Conservation (phyloP, 83 land plant genomes). For the Diphasiastrum complanatum region DNA sequence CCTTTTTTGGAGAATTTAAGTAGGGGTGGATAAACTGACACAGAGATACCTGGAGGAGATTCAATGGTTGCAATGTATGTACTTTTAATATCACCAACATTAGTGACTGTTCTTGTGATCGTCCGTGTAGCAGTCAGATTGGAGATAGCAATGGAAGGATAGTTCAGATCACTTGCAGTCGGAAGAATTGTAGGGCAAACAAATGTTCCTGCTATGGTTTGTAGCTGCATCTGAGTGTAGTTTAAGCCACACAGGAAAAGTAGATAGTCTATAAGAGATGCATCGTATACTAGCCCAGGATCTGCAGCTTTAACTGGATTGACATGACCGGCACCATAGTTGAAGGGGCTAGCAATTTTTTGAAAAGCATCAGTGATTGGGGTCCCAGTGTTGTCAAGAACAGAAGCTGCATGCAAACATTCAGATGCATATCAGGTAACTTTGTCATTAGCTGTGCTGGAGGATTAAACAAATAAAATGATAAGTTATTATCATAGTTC, state of each 20-base stretch:
- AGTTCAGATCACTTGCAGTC: constrained; percentile 31
- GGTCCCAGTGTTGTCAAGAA: constrained; percentile 5
- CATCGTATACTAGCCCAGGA: constrained; percentile 10
- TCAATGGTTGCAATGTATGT: constrained; percentile 23
- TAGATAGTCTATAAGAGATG: constrained; percentile 3
- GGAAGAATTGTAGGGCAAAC: constrained; percentile 22
- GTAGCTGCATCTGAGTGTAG: background rate
- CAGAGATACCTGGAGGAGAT: constrained; percentile 28
- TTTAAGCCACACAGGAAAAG: constrained; percentile 3
- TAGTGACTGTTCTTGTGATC: constrained; percentile 36
- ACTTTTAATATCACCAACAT: constrained; percentile 36
- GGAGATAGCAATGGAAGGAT: constrained; percentile 52
- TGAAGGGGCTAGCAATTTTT: constrained; percentile 7
- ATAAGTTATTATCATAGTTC: too few relatives aligned
- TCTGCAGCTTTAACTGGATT: constrained; percentile 5
- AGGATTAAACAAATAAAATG: too few relatives aligned
- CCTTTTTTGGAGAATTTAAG: constrained; percentile 28
- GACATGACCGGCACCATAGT: constrained; percentile 7
- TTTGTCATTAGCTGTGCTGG: too few relatives aligned
- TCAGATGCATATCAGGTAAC: too few relatives aligned
- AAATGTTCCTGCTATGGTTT: background rate
- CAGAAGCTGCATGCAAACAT: background rate
- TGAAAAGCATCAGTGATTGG: background rate
- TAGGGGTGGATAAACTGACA: constrained; percentile 26
- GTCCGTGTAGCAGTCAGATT: constrained; percentile 17